phyloP scores from a whole-genome alignment of 768 basidiomycete genomes.

The Kwoniella newhampshirensis region DNA sequence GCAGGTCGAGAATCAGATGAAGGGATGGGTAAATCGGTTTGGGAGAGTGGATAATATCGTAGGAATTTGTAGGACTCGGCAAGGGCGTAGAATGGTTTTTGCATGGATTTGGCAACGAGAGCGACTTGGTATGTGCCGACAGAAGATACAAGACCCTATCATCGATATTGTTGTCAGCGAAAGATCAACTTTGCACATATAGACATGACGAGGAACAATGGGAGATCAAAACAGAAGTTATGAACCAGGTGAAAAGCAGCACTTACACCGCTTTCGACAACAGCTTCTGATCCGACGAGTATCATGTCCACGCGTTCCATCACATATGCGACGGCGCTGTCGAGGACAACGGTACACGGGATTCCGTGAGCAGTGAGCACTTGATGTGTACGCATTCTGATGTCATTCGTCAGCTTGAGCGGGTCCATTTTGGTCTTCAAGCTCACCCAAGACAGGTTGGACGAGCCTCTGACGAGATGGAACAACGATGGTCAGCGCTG shows the following conservation, averaged over 20 bases:
- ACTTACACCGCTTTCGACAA: slow-evolving; percentile 80
- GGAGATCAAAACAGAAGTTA: too few relatives aligned
- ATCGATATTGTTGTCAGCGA: too few relatives aligned
- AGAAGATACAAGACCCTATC: slow-evolving; percentile 40
- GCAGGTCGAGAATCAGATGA: slow-evolving; percentile 16
- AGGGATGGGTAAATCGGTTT: slow-evolving; percentile 50
- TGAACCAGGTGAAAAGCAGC: background rate
- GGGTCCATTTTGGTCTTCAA: slow-evolving; percentile 9
- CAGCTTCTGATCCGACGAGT: slow-evolving; percentile 94
- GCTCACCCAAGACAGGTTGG: slow-evolving; percentile 81
- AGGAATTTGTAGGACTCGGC: slow-evolving; percentile 98
- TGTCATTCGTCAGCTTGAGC: background rate
- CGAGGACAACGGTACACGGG: slow-evolving; percentile 89
- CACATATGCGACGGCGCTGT: slow-evolving; percentile 93
- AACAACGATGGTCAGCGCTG: background rate
- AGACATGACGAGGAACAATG: background rate
- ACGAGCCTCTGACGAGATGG: slow-evolving; percentile 66
- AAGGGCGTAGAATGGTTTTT: slow-evolving; percentile 93
- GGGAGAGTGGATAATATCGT: slow-evolving; percentile 73
- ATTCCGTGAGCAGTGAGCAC: slow-evolving; percentile 83
- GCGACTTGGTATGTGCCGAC: slow-evolving; percentile 97
- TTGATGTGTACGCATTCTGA: slow-evolving; percentile 86
- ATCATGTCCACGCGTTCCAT: slow-evolving; percentile 96
- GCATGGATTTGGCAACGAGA: slow-evolving; percentile 87
- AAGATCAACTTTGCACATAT: background rate